Evolutionary conservation across 2,329 filamentous ascomycete genomes (phyloP).

Genomic region (Xylaria sp.): DNA sequence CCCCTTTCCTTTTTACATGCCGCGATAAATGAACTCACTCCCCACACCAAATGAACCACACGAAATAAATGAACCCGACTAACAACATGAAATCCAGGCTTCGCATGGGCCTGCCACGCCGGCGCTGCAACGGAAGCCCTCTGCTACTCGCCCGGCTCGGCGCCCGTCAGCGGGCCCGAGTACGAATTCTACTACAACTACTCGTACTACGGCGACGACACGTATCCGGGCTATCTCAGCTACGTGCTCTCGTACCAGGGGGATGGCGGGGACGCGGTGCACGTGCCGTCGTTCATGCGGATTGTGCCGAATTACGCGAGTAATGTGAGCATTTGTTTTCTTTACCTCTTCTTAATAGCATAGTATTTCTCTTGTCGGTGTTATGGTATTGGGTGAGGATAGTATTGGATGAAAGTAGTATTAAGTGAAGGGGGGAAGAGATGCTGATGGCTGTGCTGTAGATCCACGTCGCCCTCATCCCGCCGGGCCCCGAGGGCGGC

Average conservation of each 20-base stretch:
- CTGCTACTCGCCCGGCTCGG: conserved; percentile 5
- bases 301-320: conserved; percentile 12
- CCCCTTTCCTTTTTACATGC: background rate
- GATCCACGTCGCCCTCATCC: conserved; percentile 10
- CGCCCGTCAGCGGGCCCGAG: conserved; percentile 4
- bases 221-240: conserved; percentile 12
- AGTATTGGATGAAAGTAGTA: no score
- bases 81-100: conserved; percentile 1
- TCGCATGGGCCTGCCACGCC: conserved; percentile 12
- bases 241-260: conserved; percentile 8
- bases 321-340: conserved; percentile 11
- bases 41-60: background rate
- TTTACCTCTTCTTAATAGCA: background rate
- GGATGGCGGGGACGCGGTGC: background rate
- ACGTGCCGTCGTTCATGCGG: conserved; percentile 12
- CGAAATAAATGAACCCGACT: background rate
- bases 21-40: no score
- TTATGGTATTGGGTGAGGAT: background rate
- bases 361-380: background rate
- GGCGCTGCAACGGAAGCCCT: conserved; percentile 13
- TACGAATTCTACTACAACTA: conserved; percentile 21
- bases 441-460: background rate
- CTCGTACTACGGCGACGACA: background rate
- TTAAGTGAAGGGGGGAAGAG: background rate
- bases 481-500: conserved; percentile 1